Conservation (phyloP, 2,329 filamentous ascomycete species). For the Pseudofabraea citricarpa region DNA sequence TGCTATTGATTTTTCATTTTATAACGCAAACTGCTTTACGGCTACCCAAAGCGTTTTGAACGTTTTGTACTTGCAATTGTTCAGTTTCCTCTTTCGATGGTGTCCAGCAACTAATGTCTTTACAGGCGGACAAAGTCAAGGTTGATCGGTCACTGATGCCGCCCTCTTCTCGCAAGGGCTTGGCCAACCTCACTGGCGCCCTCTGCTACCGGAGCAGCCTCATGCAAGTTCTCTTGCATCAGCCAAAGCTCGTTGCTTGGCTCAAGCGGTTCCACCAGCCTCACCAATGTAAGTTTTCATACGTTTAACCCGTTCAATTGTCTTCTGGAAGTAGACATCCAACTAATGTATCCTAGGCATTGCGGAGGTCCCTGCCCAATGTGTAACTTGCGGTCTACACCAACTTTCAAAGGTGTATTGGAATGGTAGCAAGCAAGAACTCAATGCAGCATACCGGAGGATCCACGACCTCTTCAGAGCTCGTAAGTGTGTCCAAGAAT, state of each 20-base stretch:
- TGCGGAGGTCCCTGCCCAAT: constrained; percentile 3
- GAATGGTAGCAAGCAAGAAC: constrained; percentile 6
- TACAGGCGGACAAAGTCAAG: constrained; percentile 11
- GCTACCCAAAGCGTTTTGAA: no score
- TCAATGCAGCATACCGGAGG: constrained; percentile 5
- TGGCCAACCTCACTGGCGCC: constrained; percentile 21
- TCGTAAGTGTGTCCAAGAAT: constrained; percentile 10
- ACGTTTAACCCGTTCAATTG: neutral
- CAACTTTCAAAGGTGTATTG: constrained; percentile 12
- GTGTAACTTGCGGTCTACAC: constrained; percentile 13
- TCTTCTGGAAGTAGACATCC: neutral
- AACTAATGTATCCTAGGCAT: constrained; percentile 7
- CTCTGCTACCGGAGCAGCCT: constrained; percentile 29
- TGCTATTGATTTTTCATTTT: no score
- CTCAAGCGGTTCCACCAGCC: constrained; percentile 19
- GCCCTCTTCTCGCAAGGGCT: constrained; percentile 18
- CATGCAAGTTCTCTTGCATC: constrained; percentile 29
- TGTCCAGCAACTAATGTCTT: no score
- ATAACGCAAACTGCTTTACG: no score
- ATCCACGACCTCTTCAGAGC: constrained; percentile 11
- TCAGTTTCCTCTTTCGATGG: no score
- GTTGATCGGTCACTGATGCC: constrained; percentile 16
- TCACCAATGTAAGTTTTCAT: constrained; percentile 16
- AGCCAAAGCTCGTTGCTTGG: constrained; percentile 27
- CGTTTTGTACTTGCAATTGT: no score